Conservation (phyloP, 2,329 filamentous ascomycete genomes). For the Periconia digitata region DNA sequence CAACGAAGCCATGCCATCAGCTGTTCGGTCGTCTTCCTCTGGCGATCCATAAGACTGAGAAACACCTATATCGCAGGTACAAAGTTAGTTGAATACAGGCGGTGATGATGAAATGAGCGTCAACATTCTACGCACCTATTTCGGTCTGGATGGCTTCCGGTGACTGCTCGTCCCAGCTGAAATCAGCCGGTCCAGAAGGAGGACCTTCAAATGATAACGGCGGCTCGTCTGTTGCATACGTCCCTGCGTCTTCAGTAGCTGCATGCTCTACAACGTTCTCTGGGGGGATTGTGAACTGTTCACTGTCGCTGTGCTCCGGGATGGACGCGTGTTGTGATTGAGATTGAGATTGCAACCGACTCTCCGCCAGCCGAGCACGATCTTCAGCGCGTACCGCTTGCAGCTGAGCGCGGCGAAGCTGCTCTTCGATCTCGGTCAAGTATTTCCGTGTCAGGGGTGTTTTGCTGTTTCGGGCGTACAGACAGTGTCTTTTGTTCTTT, state of each 20-base stretch:
- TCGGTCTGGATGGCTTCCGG: not conserved
- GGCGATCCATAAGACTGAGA: not conserved
- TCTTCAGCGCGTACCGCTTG: conserved; percentile 9
- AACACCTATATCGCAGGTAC: no score
- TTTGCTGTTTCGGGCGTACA: conserved; percentile 53
- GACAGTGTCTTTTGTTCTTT: conserved; percentile 50
- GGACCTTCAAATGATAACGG: conserved; percentile 2
- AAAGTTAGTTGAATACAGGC: no score
- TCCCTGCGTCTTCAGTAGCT: not conserved
- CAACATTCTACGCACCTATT: not conserved
- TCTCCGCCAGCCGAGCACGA: conserved; percentile 7
- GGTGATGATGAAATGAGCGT: no score
- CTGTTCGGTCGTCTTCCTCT: conserved; percentile 9
- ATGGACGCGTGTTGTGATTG: not conserved
- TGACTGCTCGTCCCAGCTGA: conserved; percentile 5
- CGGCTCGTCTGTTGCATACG: not conserved
- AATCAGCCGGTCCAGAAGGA: conserved; percentile 6
- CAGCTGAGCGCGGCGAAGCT: conserved; percentile 9
- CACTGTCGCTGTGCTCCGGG: conserved; percentile 13
- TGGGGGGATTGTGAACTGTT: not conserved
- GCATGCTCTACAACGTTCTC: not conserved
- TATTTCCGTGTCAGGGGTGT: conserved; percentile 52
- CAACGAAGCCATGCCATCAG: conserved; percentile 34
- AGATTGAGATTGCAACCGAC: conserved; percentile 2
- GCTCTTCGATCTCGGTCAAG: conserved; percentile 12